Evolutionary conservation across 1,284 basidiomycete species (phyloP), one percentile per base, ranked within the genome.

Genomic region (Psilocybe mexicana): DNA sequence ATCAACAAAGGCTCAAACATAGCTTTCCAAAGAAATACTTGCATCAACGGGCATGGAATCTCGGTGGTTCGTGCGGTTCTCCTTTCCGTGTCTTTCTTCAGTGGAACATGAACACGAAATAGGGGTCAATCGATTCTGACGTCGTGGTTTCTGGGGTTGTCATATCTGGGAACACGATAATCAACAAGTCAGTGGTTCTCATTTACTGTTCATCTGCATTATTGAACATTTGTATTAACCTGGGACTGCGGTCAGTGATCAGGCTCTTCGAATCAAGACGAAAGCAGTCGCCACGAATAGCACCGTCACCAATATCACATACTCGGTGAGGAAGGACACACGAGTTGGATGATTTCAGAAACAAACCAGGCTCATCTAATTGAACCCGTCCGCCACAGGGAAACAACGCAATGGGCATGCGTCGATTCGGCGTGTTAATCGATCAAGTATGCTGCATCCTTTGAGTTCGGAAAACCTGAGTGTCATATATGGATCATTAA

Each of bases 1-100:
- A 82, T 87, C 66, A 86, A 84, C 67, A 70, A 69, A 44, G 86
- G 85, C 6, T 71, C 72, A 35, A 83, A 82, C 67, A 82, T 88
- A 59, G 64, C 78, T 47, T 83, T 87, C 68, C 71, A 76, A 53
- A 67, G 79, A 26, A 85, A 83, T 65, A 76, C 74, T 23, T 88
- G 86, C 68, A 71, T 72, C 1, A 74, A 76, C 11, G 84, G 86
- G 3, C 86, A 88, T 58, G 85, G 86, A 35, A 79, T 85, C 57
- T 85, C 83, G 3, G 76, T 88, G 26, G 78, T 79, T 58, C 52
- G 74, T 57, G 25, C 58, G 51, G 74, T 57, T 28, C 52, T 24
- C 36, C 25, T 11, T 18, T 24, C 33, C 18, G 33, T 44, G 28
- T 52, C 28, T 40, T 36, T 36, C 40, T 28, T 26, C 36, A 30